Conservation (phyloP, 345 rosid genomes). For the Streptanthus diversifolius region DNA sequence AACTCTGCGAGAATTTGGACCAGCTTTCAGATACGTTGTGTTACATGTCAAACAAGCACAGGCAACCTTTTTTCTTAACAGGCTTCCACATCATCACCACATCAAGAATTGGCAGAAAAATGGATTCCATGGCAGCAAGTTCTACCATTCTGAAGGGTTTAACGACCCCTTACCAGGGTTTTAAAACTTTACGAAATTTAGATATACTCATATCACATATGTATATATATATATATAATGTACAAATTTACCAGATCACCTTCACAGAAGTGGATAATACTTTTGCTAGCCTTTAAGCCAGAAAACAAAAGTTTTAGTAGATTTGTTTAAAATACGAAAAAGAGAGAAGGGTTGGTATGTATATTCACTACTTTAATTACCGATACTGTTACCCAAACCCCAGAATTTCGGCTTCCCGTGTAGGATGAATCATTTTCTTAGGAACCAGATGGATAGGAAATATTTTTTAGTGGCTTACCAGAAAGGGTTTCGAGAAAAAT, state of each 20-base stretch:
- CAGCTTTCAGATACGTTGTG: constrained; percentile 23
- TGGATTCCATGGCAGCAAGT: constrained; percentile 61
- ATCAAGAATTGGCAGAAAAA: constrained; percentile 87
- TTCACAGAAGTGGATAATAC: constrained; percentile 70
- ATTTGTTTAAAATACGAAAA: constrained; percentile 44
- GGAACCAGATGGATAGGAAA: constrained; percentile 38
- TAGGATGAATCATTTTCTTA: constrained; percentile 50
- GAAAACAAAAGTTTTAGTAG: constrained; percentile 52
- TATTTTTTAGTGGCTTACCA: constrained; percentile 47
- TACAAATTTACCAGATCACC: constrained; percentile 71
- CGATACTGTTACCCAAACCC: constrained; percentile 51
- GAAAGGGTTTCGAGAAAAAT: constrained; percentile 32
- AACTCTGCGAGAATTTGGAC: background rate
- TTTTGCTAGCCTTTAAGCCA: constrained; percentile 79
- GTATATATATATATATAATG: constrained; percentile 7
- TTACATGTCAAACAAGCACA: constrained; percentile 33
- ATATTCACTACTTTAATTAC: constrained; percentile 67
- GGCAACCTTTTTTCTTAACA: constrained; percentile 90
- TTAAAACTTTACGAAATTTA: constrained; percentile 38
- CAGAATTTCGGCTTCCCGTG: constrained; percentile 46
- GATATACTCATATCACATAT: constrained; percentile 30
- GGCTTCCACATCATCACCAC: constrained; percentile 96
- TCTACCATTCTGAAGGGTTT: constrained; percentile 61
- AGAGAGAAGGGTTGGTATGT: constrained; percentile 45
- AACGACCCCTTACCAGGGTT: constrained; percentile 99